Evolutionary conservation across 2,329 filamentous ascomycete species (phyloP).

Genomic region (Cordyceps cicadae): DNA sequence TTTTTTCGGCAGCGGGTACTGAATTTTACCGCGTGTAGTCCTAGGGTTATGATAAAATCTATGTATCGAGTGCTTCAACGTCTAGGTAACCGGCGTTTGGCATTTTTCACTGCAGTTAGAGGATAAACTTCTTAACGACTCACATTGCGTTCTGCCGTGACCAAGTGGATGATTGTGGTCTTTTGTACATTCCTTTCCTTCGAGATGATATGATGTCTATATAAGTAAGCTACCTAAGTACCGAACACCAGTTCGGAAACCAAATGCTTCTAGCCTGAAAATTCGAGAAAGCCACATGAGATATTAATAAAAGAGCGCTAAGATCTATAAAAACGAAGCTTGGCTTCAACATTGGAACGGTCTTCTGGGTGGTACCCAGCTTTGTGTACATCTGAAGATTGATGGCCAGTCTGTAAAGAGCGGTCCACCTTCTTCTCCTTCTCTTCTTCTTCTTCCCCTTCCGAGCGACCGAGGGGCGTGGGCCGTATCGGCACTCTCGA

Average conservation of each 20-base stretch:
- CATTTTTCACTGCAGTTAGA: neutral
- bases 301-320: neutral
- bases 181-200: neutral
- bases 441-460: neutral
- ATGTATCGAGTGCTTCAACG: slow-evolving; percentile 9
- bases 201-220: neutral
- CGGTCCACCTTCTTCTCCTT: neutral
- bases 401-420: too few relatives aligned
- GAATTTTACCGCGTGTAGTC: slow-evolving; percentile 8
- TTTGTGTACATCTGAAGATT: neutral
- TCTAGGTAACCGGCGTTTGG: slow-evolving; percentile 1
- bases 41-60: slow-evolving; percentile 9
- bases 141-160: neutral
- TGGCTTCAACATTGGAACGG: neutral
- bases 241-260: neutral
- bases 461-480: too few relatives aligned
- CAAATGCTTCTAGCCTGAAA: neutral
- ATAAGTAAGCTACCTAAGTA: neutral
- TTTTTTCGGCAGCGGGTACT: neutral
- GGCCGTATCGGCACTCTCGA: neutral
- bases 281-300: neutral
- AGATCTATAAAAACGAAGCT: neutral
- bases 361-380: neutral
- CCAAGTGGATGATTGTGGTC: too few relatives aligned
- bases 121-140: neutral